Conservation (phyloP, 805 yeast genomes). For the Wickerhamomyces sydowiorum region DNA sequence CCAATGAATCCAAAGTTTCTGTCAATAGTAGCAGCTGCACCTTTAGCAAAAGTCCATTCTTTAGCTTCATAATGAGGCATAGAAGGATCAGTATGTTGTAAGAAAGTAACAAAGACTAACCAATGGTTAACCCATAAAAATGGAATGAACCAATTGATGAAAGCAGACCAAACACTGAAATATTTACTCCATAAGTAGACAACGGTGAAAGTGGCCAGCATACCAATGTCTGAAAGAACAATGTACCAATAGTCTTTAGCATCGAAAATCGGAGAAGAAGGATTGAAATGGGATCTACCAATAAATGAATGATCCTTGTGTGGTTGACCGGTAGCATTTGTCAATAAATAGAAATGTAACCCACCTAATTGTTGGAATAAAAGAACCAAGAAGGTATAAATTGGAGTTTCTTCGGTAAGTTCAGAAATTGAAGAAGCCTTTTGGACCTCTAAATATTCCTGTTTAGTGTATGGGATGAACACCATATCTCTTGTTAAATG, state of each 20-base stretch:
- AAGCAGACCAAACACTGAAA: conserved; percentile 44
- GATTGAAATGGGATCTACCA: conserved; percentile 48
- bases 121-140: conserved; percentile 58
- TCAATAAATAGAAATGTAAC: conserved; percentile 40
- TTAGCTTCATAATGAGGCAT: conserved; percentile 52
- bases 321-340: conserved; percentile 55
- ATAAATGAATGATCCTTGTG: conserved; percentile 35
- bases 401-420: conserved; percentile 50
- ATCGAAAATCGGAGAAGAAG: conserved; percentile 50
- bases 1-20: conserved; percentile 58
- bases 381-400: conserved; percentile 35
- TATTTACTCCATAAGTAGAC: conserved; percentile 47
- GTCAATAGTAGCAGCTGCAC: conserved; percentile 64
- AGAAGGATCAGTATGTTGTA: conserved; percentile 56
- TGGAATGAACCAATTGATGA: conserved; percentile 53
- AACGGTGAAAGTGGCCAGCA: conserved; percentile 34
- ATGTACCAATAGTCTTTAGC: conserved; percentile 49
- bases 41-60: conserved; percentile 61
- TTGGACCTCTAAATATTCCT: conserved; percentile 32
- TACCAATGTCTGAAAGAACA: conserved; percentile 51
- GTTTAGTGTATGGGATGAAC: conserved; percentile 49
- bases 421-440: conserved; percentile 35
- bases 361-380: conserved; percentile 55
- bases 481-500: conserved; percentile 56
- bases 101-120: conserved; percentile 57